Percentiles rank a stretch among this genome's conserved stretches.
phyloP scores from a whole-genome alignment of 495 filamentous ascomycete species.

The Penicillium tannophilum region DNA sequence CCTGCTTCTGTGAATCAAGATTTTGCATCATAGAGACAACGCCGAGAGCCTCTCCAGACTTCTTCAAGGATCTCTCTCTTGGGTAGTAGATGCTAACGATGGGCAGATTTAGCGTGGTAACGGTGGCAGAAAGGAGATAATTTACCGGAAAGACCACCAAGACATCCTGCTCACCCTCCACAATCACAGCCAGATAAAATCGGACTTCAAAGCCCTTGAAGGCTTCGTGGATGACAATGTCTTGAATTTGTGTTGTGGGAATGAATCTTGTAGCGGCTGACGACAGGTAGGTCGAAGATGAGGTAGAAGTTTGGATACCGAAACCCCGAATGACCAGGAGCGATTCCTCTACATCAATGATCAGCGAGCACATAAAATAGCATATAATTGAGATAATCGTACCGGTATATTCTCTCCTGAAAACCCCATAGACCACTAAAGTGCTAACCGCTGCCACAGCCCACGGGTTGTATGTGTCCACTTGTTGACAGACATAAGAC shows the following conservation, averaged over 20 bases:
- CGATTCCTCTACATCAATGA: slow-evolving; percentile 65
- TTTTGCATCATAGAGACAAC: slow-evolving; percentile 74
- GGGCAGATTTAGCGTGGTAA: slow-evolving; percentile 12
- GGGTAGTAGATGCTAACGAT: slow-evolving; percentile 64
- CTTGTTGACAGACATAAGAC: slow-evolving; percentile 33
- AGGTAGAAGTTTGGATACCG: slow-evolving; percentile 85
- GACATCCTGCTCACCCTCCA: slow-evolving; percentile 84
- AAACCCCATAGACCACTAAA: slow-evolving; percentile 48
- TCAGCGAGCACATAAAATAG: slow-evolving; percentile 23
- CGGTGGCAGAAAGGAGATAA: slow-evolving; percentile 8
- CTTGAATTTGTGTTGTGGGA: slow-evolving; percentile 85
- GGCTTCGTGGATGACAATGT: slow-evolving; percentile 93
- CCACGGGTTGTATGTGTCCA: slow-evolving; percentile 39
- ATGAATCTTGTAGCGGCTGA: slow-evolving; percentile 82
- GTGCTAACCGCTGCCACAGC: slow-evolving; percentile 30
- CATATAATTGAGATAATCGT: slow-evolving; percentile 8
- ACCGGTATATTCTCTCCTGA: slow-evolving; percentile 54
- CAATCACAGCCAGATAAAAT: slow-evolving; percentile 87
- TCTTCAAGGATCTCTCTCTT: slow-evolving; percentile 69
- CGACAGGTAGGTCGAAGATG: slow-evolving; percentile 62
- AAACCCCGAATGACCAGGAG: slow-evolving; percentile 86
- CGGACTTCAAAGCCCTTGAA: slow-evolving; percentile 91
- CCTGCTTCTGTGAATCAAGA: slow-evolving; percentile 27
- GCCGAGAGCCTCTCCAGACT: slow-evolving; percentile 80
- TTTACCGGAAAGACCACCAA: slow-evolving; percentile 89